A percentile compares a stretch with the other conserved stretches of the same genome.
phyloP scores from a whole-genome alignment of 768 basidiomycete genomes.

The Collybia sordida region DNA sequence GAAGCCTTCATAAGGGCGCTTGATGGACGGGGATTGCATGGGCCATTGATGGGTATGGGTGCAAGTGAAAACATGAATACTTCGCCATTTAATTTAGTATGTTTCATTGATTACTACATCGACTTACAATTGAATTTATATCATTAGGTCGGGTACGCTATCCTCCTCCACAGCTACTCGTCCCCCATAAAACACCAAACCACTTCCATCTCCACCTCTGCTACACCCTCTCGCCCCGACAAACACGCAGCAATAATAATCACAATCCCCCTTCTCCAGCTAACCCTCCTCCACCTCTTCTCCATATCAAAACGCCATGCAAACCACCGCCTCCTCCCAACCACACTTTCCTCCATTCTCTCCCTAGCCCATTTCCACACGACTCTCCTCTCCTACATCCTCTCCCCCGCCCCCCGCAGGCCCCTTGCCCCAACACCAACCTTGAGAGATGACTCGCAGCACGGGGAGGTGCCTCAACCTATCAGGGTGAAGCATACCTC shows the following conservation, averaged over 20 bases:
- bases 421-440: slow-evolving; percentile 7
- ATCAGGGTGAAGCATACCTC: slow-evolving; percentile 12
- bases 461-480: no score
- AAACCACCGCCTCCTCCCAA: slow-evolving; percentile 69
- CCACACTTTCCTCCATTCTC: slow-evolving; percentile 57
- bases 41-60: slow-evolving; percentile 35
- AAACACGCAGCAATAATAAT: slow-evolving; percentile 74
- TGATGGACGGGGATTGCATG: slow-evolving; percentile 46
- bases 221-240: slow-evolving; percentile 63
- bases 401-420: slow-evolving; percentile 10
- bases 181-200: slow-evolving; percentile 58
- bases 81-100: slow-evolving; percentile 71
- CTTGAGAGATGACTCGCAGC: no score
- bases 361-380: slow-evolving; percentile 68
- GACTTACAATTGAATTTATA: background rate
- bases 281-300: slow-evolving; percentile 63
- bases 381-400: slow-evolving; percentile 45
- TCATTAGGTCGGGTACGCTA: slow-evolving; percentile 70
- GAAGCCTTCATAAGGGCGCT: slow-evolving; percentile 68
- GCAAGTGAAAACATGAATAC: slow-evolving; percentile 41
- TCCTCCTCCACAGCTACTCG: slow-evolving; percentile 73
- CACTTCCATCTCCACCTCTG: slow-evolving; percentile 28
- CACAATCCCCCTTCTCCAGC: slow-evolving; percentile 54
- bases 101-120: slow-evolving; percentile 21
- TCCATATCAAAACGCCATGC: slow-evolving; percentile 65